These are phyloP conservation scores for Xylaria scruposa DNA, from an alignment of 495 filamentous ascomycete genomes.

Conservation along the genomic window DNA sequence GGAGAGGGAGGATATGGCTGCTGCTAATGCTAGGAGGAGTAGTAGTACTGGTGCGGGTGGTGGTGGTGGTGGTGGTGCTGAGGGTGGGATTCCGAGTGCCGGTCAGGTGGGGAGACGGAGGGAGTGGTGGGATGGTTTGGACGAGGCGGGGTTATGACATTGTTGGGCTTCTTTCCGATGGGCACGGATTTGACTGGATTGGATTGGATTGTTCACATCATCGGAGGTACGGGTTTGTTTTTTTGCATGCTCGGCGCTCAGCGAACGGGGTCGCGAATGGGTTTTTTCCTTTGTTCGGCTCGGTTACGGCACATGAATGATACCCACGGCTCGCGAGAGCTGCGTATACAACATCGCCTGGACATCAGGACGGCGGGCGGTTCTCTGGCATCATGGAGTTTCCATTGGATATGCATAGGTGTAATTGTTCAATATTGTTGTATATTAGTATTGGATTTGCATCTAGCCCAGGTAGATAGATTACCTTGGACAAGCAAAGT, in stretches of 20 bases:
- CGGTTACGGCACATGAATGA: not conserved
- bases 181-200: too few relatives aligned
- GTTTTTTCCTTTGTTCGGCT: not conserved
- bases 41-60: not conserved
- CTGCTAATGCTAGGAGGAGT: not conserved
- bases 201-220: not conserved
- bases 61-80: not conserved
- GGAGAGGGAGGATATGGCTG: constrained; percentile 37
- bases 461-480: not conserved
- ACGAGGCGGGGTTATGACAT: constrained; percentile 28
- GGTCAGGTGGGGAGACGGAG: constrained; percentile 28
- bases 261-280: not conserved
- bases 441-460: constrained; percentile 7
- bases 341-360: not conserved
- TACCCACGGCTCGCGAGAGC: constrained; percentile 8
- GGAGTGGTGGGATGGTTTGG: constrained; percentile 48
- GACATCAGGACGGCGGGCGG: not conserved
- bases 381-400: not conserved
- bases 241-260: not conserved
- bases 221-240: not conserved
- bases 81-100: constrained; percentile 5
- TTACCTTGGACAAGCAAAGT: not conserved
- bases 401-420: not conserved
- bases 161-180: too few relatives aligned
- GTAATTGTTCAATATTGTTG: not conserved